Percentiles rank a stretch among this genome's conserved stretches.
These are phyloP conservation scores for Ceratobasidium sp. DNA, from an alignment of 1,284 basidiomycete genomes.

Conservation along the genomic window DNA sequence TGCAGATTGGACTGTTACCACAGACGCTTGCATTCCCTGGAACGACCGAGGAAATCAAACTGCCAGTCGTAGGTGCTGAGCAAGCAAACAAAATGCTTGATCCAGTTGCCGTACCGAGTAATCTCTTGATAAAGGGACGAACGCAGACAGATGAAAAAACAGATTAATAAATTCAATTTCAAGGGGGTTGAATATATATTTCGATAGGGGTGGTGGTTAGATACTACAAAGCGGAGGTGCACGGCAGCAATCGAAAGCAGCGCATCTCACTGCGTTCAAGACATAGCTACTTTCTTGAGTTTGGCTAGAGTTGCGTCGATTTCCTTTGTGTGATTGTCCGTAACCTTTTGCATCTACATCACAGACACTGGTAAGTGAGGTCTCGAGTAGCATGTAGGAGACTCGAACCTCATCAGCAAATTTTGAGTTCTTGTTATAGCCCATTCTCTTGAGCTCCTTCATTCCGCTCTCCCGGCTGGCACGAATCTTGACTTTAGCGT, in stretches of 20 bases:
- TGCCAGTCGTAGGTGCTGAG: conserved; percentile 18
- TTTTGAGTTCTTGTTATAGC: conserved; percentile 69
- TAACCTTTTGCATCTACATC: conserved; percentile 74
- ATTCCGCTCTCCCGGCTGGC: conserved; percentile 70
- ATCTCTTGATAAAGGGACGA: conserved; percentile 14
- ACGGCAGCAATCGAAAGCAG: not conserved
- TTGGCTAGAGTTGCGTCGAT: conserved; percentile 71
- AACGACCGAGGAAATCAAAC: conserved; percentile 9
- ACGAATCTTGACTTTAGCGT: conserved; percentile 76
- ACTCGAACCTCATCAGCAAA: conserved; percentile 69
- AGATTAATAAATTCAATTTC: not conserved
- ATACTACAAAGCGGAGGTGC: not conserved
- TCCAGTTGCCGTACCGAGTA: conserved; percentile 19
- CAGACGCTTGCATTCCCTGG: conserved; percentile 24
- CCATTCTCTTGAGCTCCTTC: conserved; percentile 66
- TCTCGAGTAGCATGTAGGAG: not conserved
- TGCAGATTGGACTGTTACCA: conserved; percentile 34
- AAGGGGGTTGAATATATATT: not conserved
- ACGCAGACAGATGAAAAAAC: not conserved
- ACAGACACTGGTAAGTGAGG: not conserved
- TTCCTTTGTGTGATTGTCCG: conserved; percentile 68
- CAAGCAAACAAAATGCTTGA: conserved; percentile 35
- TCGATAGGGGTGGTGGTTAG: not conserved
- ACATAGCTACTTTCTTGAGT: conserved; percentile 62
- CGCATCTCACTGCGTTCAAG: not conserved